Evolutionary conservation across 805 yeast species (phyloP).

Genomic region (Yamadazyma ubonensis): DNA sequence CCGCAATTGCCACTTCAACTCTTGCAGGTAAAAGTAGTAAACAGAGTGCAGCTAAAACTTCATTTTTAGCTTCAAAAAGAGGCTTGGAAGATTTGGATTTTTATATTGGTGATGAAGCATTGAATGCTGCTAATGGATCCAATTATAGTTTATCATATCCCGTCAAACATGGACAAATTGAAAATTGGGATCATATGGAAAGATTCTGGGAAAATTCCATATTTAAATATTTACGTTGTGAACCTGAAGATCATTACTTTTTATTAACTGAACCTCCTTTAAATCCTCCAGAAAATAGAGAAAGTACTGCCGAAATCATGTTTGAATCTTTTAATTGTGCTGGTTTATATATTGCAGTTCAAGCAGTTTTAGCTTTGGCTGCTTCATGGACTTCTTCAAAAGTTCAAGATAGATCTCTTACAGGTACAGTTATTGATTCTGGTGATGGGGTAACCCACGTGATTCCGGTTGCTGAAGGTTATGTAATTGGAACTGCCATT

Average conservation of each 20-base stretch:
- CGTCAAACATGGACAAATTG: slow-evolving; percentile 96
- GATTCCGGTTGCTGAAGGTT: slow-evolving; percentile 98
- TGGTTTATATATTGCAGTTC: slow-evolving; percentile 97
- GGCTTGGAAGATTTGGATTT: slow-evolving; percentile 95
- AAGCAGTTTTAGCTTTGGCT: slow-evolving; percentile 96
- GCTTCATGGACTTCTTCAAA: slow-evolving; percentile 99
- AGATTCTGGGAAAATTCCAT: slow-evolving; percentile 97
- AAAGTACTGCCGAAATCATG: slow-evolving; percentile 97
- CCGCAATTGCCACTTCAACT: slow-evolving; percentile 85
- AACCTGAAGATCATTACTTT: slow-evolving; percentile 98
- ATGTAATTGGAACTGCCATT: slow-evolving; percentile 95
- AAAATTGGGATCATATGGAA: slow-evolving; percentile 99
- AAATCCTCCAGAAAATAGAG: slow-evolving; percentile 99
- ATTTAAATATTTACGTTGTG: slow-evolving; percentile 93
- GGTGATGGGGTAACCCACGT: slow-evolving; percentile 99
- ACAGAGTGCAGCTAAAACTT: slow-evolving; percentile 43
- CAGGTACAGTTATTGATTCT: slow-evolving; percentile 97
- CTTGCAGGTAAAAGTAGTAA: slow-evolving; percentile 43
- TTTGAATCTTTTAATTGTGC: slow-evolving; percentile 98
- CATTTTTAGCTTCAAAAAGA: slow-evolving; percentile 52
- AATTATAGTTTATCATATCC: slow-evolving; percentile 87
- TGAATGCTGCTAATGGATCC: slow-evolving; percentile 88
- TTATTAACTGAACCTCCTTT: slow-evolving; percentile 96
- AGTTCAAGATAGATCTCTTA: slow-evolving; percentile 89
- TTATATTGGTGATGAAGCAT: slow-evolving; percentile 93